Evolutionary conservation across 352 stramenopile genomes (phyloP), one percentile per base, ranked within the genome.

Genomic region (Aphanomyces cochlioides): DNA sequence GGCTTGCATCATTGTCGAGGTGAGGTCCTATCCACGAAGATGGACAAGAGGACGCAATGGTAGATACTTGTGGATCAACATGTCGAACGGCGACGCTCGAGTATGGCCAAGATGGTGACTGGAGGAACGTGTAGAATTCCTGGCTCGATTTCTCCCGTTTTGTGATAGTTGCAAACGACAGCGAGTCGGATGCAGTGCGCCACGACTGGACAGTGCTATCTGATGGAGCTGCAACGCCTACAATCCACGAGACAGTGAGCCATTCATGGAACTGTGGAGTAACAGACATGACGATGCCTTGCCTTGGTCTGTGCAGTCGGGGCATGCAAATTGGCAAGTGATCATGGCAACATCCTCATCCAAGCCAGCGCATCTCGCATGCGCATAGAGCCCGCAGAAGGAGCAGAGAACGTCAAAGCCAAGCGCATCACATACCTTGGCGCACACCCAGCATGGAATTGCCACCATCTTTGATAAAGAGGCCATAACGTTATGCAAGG

Each of bases 321-420:
- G 53, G 48, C 83, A 90, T 2, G 80, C 80, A 65, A 84, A 87
- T 57, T 86, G 81, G 66, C 79, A 72, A n/a, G 86, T 78, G n/a
- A 75, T 73, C 67, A 90, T 76, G 43, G 79, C 81, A 60, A 85
- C 79, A 15, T 79, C 74, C 57, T 90, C 83, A 72, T 47, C 82
- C 47, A 89, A 53, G 36, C 80, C 70, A 21, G 77, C 74, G 73
- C 83, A 90, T 37, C 65, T 74, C 15, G 80, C 81, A 66, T 90
- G 83, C 48, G 80, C 73, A 79, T 82, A 90, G 19, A 70, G 78
- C n/a, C 73, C 72, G 68, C 83, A 90, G 34, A 43, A 61, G 5
- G 54, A 61, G 28, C 54, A 61, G 10, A 61, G 37, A 6, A 61
- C 5, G n/a, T 61, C 54, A 39, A 43, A 61, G 34, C 13, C 54